Evolutionary conservation across 78 protist species (phyloP).

Genomic region (Dictyostelium brefeldianum): DNA sequence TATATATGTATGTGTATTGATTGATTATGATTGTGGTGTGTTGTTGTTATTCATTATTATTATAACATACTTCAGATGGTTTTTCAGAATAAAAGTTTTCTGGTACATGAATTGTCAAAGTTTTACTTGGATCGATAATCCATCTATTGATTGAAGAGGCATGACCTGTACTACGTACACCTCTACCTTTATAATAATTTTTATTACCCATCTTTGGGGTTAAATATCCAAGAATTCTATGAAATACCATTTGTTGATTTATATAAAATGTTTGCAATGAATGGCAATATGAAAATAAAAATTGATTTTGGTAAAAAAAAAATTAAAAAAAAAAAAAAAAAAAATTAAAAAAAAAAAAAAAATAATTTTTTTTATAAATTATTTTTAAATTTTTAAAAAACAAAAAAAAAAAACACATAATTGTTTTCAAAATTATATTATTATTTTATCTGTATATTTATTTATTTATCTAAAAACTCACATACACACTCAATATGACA

Average conservation of each 20-base stretch:
- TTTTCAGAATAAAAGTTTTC: constrained; percentile 14
- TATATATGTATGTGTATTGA: not conserved
- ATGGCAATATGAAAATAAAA: too few relatives aligned
- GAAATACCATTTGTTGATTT: constrained; percentile 34
- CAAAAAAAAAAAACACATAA: too few relatives aligned
- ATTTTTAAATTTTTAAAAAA: too few relatives aligned
- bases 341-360: too few relatives aligned
- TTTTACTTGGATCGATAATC: not conserved
- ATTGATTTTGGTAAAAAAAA: too few relatives aligned
- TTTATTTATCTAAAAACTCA: too few relatives aligned
- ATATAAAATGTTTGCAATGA: too few relatives aligned
- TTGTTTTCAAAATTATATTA: too few relatives aligned
- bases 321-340: too few relatives aligned
- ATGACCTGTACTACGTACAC: constrained; percentile 46
- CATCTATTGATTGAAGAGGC: constrained; percentile 45
- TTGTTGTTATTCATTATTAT: not conserved
- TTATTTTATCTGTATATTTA: too few relatives aligned
- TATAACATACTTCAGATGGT: not conserved
- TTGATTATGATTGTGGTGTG: too few relatives aligned
- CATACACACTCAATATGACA: not conserved
- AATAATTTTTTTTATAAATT: too few relatives aligned
- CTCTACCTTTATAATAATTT: constrained; percentile 77
- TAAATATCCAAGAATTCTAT: constrained; percentile 30
- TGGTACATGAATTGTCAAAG: constrained; percentile 37
- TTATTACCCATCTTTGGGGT: constrained; percentile 84